These are phyloP conservation scores for Talaromyces ruber DNA, from an alignment of 495 filamentous ascomycete genomes.

Conservation along the genomic window DNA sequence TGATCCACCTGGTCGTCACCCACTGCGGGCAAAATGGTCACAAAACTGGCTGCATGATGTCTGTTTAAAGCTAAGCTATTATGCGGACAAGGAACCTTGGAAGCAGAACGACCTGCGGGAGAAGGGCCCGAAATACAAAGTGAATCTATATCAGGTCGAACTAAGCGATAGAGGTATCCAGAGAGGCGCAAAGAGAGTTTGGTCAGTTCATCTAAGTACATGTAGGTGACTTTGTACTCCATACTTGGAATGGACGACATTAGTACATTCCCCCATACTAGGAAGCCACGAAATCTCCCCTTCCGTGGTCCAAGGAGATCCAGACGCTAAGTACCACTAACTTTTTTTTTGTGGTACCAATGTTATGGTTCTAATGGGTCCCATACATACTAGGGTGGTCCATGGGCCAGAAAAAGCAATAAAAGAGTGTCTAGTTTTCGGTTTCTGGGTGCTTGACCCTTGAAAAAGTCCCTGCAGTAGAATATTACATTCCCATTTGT, in stretches of 20 bases:
- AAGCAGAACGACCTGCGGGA: not conserved
- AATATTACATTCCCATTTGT: not conserved
- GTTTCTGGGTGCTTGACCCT: not conserved
- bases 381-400: not conserved
- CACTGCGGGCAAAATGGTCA: not conserved
- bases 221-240: not conserved
- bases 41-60: not conserved
- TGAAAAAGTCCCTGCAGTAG: not conserved
- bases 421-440: not conserved
- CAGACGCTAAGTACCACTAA: not conserved
- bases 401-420: not conserved
- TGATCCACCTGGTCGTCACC: not conserved
- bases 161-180: not conserved
- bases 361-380: constrained; percentile 1
- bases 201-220: not conserved
- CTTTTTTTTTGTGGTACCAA: not conserved
- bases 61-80: not conserved
- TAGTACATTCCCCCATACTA: not conserved
- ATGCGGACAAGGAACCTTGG: not conserved
- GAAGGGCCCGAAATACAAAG: not conserved
- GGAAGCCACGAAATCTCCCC: not conserved
- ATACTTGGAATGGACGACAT: not conserved
- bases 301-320: not conserved
- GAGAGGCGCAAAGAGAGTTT: not conserved
- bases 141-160: not conserved